Base-by-base conservation (phyloP, 1,284 basidiomycete species). In the Cryptococcus jaspeensis region DNA sequence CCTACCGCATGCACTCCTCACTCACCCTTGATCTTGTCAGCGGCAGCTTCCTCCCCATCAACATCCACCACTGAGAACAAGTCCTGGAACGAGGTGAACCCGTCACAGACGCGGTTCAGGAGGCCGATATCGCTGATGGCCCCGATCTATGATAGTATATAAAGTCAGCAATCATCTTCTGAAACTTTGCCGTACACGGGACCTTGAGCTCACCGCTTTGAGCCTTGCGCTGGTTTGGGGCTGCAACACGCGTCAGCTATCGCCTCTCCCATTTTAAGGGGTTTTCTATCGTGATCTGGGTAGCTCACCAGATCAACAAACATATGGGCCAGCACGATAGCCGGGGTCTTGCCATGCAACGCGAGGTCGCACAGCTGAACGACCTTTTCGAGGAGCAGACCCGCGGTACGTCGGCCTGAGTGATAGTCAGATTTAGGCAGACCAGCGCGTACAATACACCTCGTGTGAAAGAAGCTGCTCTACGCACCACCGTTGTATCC, bases 41-140 rank as follows among this genome's bases (percentile, higher is more conserved):
- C 13, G 1, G 57, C 47, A 5, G 56, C 60, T 20, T 60, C 60
- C 13, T 55, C 41, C n/a, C 55, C 59, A 15, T 50, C 53, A 72
- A 87, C 89, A 0, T 89, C 90, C 16, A 88, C 81, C 32, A 91
- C 82, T 1, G 87, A 83, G 48, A 88, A 86, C 47, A 90, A 70
- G n/a, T 87, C 88, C 61, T 48, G 48, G 3, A 36, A 15, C 1
- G 44, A 40, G 13, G 46, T 53, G 39, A 62, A 55, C 1, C 67
- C 65, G 23, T 68, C 66, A 20, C 65, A 52, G 53, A 74, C 71
- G 22, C 61, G 56, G 12, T 63, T 58, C n/a, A 71, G 56, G 16
- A 59, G 49, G 4, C 23, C 37, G 11, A 53, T 41, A 18, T 56
- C 35, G 39, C 53, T 41, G 40, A 64, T 51, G 5, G 50, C 44